These are phyloP conservation scores for Leccinum variicolor DNA, from an alignment of 768 basidiomycete genomes.

Conservation along the genomic window DNA sequence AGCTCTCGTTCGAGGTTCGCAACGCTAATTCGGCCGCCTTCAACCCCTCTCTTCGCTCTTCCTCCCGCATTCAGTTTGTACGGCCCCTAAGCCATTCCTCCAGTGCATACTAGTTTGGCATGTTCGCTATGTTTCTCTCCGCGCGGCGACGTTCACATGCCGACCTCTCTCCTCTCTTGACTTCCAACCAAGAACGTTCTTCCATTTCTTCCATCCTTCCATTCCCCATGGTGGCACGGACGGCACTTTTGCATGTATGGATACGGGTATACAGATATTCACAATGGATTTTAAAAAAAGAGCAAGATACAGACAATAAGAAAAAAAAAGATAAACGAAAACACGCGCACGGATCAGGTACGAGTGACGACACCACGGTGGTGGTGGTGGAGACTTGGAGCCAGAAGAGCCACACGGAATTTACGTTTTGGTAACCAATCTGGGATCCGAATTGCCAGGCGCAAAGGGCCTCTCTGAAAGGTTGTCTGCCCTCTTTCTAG, in stretches of 20 bases:
- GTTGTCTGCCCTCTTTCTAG: neutral
- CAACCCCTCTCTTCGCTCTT: neutral
- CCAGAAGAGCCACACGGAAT: neutral
- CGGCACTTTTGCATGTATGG: neutral
- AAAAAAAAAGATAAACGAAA: neutral
- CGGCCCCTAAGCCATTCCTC: neutral
- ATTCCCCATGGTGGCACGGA: slow-evolving; percentile 6
- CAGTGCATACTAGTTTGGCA: neutral
- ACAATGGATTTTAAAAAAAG: neutral
- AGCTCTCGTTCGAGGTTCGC: neutral
- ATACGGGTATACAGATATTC: neutral
- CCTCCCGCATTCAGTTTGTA: neutral
- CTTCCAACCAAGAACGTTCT: neutral
- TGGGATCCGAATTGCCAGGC: neutral
- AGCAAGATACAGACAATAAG: neutral
- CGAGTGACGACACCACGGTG: neutral
- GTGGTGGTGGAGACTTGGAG: neutral
- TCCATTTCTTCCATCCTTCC: neutral
- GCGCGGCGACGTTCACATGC: neutral
- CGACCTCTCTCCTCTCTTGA: slow-evolving; percentile 1
- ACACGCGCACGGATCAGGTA: neutral
- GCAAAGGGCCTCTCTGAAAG: neutral
- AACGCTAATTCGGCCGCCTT: neutral
- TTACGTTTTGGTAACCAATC: slow-evolving; percentile 10
- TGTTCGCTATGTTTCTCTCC: neutral